Percentiles rank a stretch among this genome's conserved stretches.
Conservation (phyloP, 225 moss, liverwort and hornwort species). For the Lunularia cruciata region DNA sequence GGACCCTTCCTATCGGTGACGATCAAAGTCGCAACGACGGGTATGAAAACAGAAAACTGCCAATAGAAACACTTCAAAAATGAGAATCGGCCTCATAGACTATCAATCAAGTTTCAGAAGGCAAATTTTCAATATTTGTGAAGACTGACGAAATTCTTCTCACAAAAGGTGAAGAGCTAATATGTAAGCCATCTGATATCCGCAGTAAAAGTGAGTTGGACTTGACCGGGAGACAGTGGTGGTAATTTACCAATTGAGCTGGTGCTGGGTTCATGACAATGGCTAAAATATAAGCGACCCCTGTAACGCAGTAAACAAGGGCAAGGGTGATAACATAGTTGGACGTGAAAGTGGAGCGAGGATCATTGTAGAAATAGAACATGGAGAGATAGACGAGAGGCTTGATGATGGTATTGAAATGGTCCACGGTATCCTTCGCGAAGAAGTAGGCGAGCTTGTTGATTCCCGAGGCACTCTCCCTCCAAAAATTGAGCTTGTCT, state of each 20-base stretch:
- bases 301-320: conserved; percentile 76
- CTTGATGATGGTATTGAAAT: conserved; percentile 77
- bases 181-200: neutral
- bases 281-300: conserved; percentile 74
- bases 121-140: neutral
- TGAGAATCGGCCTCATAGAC: neutral
- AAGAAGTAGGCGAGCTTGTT: conserved; percentile 77
- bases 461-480: conserved; percentile 92
- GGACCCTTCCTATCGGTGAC: conserved; percentile 52
- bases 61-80: conserved; percentile 10
- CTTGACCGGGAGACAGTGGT: neutral
- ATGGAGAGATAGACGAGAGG: conserved; percentile 86
- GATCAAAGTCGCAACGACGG: conserved; percentile 75
- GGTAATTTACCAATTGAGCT: conserved; percentile 69
- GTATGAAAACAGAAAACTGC: conserved; percentile 90
- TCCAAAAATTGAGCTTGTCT: conserved; percentile 85
- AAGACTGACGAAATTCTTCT: too few relatives aligned
- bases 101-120: neutral
- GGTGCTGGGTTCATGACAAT: conserved; percentile 77
- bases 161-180: too few relatives aligned
- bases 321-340: conserved; percentile 71
- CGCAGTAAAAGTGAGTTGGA: neutral
- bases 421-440: conserved; percentile 86
- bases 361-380: conserved; percentile 92
- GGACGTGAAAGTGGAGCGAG: conserved; percentile 68